Base-by-base conservation (phyloP, 2,329 filamentous ascomycete genomes). In the Lecanicillium sp. region DNA sequence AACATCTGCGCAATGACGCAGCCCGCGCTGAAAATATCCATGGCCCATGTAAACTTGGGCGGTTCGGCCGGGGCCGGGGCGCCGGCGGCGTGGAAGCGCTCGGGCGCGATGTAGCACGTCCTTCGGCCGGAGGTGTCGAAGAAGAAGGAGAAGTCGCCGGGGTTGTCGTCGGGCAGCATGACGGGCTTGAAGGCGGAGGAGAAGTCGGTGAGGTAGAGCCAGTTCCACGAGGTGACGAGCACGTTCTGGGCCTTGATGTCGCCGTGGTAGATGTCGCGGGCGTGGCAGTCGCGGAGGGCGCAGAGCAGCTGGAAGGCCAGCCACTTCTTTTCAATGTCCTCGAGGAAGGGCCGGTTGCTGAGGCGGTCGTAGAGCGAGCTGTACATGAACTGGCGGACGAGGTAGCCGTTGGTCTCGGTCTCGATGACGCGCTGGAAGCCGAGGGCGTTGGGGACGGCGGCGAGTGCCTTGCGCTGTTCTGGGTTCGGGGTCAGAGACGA, bases 281-380 rank as follows among this genome's bases (percentile, higher is more conserved):
- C 77, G 65, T 98, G 93, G 59, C 89, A 96, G 66, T 98, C 94
- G 49, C 90, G 83, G 50, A 98, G 73, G 3, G 88, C 90, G 65
- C 90, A 96, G 10, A 98, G 77, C 3, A 98, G 78, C 69, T 98
- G 93, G 59, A 95, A 98, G 0, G 91, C 87, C 43, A 98, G 78
- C 93, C 93, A 98, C 71, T 95, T 96, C 76, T 96, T 97, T 67
- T 98, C 93, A 55, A 98, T 93, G 55, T 95, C 88, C 67, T 98
- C 94, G 9, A 97, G 74, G 58, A 98, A 98, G 0, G 93, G 94
- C 7, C 94, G 83, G 8, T 93, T 98, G 67, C 93, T 95, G 67
- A 98, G 82, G 46, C 93, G 87, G 69, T 98, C 93, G 69, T 98
- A 98, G 4, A 98, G 78, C 20, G 93, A 97, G 72, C 87, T 96